Evolutionary conservation across 1,284 basidiomycete species (phyloP), one percentile per base, ranked within the genome.

Genomic region (Puccinia novopanici): DNA sequence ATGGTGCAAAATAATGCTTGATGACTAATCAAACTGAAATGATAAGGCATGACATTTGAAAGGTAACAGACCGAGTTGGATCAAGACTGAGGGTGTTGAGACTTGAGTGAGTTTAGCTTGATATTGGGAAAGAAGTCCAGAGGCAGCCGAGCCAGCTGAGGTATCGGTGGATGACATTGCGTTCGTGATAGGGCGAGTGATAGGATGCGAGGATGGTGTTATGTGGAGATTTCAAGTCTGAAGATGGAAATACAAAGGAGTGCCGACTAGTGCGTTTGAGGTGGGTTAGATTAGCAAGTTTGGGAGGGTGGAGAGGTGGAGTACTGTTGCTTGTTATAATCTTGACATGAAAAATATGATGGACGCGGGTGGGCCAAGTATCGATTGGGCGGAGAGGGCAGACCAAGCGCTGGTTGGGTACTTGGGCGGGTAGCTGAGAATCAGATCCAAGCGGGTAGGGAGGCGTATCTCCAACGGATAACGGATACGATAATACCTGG

Each of bases 161-260:
- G 65, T 78, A 57, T 78, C 65, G 30, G 52, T 78, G 37, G 63
- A 65, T 24, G 75, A 78, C 75, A 78, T 78, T 57, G 72, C 54
- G 34, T 59, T 55, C n/a, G 30, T 42, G 71, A 34, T 74, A 24
- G 40, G 17, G 52, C 22, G 54, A 48, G 10, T 37, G 24, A 34
- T 8, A 13, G 17, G 34, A 61, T 37, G 27, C 13, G 37, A 34
- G 34, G 34, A 34, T 34, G 34, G 34, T 34, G 2, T 34, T 37
- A 19, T 2, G 34, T 61, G 59, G 37, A 19, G 6, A 0, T 12
- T 24, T 8, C 59, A 37, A 34, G 34, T 37, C 8, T 40, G 12
- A n/a, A 17, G 37, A 34, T 37, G 4, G 34, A 34, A 19, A 61
- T 61, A 12, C 3, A 40, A 37, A 12, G 13, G 12, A 34, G 30